These are phyloP conservation scores for Aschersonia sp. DNA, from an alignment of 2,329 filamentous ascomycete species.

Conservation along the genomic window DNA sequence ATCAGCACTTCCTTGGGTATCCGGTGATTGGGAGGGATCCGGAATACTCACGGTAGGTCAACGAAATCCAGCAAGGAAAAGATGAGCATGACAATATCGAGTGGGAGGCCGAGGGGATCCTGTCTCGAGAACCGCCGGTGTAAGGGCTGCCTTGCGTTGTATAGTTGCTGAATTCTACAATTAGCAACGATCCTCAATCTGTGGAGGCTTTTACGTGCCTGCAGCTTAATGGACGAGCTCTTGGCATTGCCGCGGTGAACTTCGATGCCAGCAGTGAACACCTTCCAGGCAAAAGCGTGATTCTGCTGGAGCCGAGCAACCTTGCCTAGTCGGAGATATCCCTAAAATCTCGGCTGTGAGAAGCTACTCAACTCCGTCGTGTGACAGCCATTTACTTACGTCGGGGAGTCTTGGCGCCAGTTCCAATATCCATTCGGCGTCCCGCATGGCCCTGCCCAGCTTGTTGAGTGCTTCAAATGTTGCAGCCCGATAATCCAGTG, in stretches of 20 bases:
- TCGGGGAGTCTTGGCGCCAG: constrained; percentile 24
- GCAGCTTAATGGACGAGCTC: constrained; percentile 16
- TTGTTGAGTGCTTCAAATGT: constrained; percentile 23
- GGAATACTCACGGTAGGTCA: constrained; percentile 13
- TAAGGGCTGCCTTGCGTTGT: constrained; percentile 18
- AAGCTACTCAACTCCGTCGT: background rate
- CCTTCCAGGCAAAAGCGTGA: constrained; percentile 21
- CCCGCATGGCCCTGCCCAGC: constrained; percentile 20
- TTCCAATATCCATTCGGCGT: constrained; percentile 28
- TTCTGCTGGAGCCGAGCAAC: constrained; percentile 22
- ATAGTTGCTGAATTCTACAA: constrained; percentile 15
- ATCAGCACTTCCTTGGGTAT: background rate
- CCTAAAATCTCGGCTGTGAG: constrained; percentile 12
- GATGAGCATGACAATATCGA: constrained; percentile 20
- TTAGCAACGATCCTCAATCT: background rate
- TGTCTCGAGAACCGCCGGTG: constrained; percentile 16
- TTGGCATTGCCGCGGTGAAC: constrained; percentile 12
- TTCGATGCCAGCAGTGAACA: constrained; percentile 24
- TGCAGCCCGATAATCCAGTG: constrained; percentile 25
- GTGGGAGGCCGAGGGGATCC: constrained; percentile 21
- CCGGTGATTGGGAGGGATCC: background rate
- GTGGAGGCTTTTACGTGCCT: constrained; percentile 10
- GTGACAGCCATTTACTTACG: constrained; percentile 11
- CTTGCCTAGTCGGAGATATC: constrained; percentile 27
- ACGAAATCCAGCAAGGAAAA: constrained; percentile 19